Percentiles rank a stretch among this genome's conserved stretches.
Conservation (phyloP, 768 basidiomycete species). For the Lactifluus rugatus region DNA sequence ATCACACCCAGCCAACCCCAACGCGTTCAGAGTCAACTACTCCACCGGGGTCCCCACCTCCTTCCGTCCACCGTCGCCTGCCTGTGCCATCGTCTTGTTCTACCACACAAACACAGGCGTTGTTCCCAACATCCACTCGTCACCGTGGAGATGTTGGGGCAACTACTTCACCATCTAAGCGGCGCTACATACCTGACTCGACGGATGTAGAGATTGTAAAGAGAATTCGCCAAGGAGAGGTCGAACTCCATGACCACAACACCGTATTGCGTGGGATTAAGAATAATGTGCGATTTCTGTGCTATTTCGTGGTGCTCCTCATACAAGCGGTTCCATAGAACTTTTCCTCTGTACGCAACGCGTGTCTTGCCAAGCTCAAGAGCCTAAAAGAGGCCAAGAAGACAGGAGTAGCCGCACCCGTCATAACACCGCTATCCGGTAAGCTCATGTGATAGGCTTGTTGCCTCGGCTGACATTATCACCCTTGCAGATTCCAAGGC, state of each 20-base stretch:
- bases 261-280: slow-evolving; percentile 78
- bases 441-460: neutral
- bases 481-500: slow-evolving; percentile 41
- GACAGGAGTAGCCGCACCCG: slow-evolving; percentile 33
- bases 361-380: slow-evolving; percentile 71
- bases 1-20: neutral
- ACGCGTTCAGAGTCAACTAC: slow-evolving; percentile 40
- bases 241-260: slow-evolving; percentile 76
- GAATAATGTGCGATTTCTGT: slow-evolving; percentile 51
- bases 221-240: slow-evolving; percentile 63
- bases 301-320: neutral
- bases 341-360: slow-evolving; percentile 57
- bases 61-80: slow-evolving; percentile 3
- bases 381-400: slow-evolving; percentile 60
- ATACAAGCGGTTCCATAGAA: slow-evolving; percentile 41
- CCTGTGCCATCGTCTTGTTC: slow-evolving; percentile 16
- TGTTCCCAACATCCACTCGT: slow-evolving; percentile 23
- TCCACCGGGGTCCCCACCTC: slow-evolving; percentile 48
- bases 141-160: slow-evolving; percentile 17
- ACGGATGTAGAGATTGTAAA: slow-evolving; percentile 82
- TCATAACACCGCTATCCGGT: slow-evolving; percentile 33
- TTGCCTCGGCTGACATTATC: neutral
- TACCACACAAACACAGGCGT: slow-evolving; percentile 13
- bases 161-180: slow-evolving; percentile 41
- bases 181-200: slow-evolving; percentile 68